These are phyloP conservation scores for Jacaranda copaia DNA, from an alignment of 257 asterid genomes.

Conservation along the genomic window DNA sequence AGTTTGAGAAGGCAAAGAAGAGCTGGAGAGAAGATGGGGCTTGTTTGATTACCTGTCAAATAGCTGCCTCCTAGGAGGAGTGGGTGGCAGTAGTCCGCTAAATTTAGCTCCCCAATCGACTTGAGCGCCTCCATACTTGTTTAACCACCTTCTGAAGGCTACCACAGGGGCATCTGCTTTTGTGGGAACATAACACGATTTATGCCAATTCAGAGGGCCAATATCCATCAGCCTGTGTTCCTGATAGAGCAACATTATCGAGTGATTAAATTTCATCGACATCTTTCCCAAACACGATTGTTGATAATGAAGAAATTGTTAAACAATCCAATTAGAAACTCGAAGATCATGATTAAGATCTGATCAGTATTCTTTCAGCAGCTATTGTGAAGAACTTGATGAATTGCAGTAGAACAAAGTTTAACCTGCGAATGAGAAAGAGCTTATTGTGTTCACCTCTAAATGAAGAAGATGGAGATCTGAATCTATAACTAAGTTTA, in stretches of 20 bases:
- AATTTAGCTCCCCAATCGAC: conserved; percentile 71
- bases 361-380: not conserved
- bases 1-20: not conserved
- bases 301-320: no score
- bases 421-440: not conserved
- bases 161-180: conserved; percentile 72
- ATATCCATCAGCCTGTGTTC: conserved; percentile 63
- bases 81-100: conserved; percentile 65
- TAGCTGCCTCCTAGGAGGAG: conserved; percentile 79
- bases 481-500: conserved; percentile 80
- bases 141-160: conserved; percentile 74
- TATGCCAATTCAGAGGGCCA: conserved; percentile 74
- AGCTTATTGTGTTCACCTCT: conserved; percentile 54
- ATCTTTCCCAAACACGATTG: not conserved
- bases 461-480: conserved; percentile 87
- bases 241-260: conserved; percentile 43
- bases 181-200: conserved; percentile 78
- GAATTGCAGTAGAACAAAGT: not conserved
- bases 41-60: conserved; percentile 60
- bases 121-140: conserved; percentile 69
- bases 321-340: not conserved
- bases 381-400: not conserved
- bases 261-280: not conserved
- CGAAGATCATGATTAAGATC: not conserved
- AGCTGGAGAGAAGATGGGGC: not conserved